These are phyloP conservation scores for Stephania japonica DNA, from an alignment of 164 flowering plant genomes.

Conservation along the genomic window DNA sequence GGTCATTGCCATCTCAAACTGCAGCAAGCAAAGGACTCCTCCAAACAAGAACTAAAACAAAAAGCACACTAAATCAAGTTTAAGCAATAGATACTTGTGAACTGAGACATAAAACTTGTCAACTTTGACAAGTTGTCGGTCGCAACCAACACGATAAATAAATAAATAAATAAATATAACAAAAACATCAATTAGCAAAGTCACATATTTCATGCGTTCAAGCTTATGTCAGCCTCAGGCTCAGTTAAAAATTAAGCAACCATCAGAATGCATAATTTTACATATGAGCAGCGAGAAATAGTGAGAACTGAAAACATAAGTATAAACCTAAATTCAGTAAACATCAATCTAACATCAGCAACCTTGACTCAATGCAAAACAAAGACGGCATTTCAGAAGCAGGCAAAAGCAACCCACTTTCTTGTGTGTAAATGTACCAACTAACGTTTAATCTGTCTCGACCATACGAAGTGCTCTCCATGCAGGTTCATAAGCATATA, in stretches of 20 bases:
- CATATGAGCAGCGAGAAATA: background rate
- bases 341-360: background rate
- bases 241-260: too few species aligned
- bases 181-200: too few species aligned
- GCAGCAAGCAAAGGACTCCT: conserved; percentile 78
- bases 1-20: too few species aligned
- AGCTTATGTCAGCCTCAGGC: too few species aligned
- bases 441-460: conserved; percentile 65
- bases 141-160: background rate
- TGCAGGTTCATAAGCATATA: conserved; percentile 52
- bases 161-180: too few species aligned
- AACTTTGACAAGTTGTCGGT: too few species aligned
- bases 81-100: background rate
- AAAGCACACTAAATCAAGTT: conserved; percentile 3
- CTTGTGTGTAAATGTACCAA: conserved; percentile 95
- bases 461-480: conserved; percentile 55
- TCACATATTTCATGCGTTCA: too few species aligned
- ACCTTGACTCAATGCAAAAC: conserved; percentile 6
- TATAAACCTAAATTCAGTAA: conserved; percentile 6
- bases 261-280: too few species aligned
- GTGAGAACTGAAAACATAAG: background rate
- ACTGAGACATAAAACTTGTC: background rate
- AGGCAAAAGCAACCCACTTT: conserved; percentile 91
- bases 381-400: conserved; percentile 85
- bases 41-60: conserved; percentile 77